Base-by-base conservation (phyloP, 1,284 basidiomycete genomes). In the Mrakiaceae sp. region DNA sequence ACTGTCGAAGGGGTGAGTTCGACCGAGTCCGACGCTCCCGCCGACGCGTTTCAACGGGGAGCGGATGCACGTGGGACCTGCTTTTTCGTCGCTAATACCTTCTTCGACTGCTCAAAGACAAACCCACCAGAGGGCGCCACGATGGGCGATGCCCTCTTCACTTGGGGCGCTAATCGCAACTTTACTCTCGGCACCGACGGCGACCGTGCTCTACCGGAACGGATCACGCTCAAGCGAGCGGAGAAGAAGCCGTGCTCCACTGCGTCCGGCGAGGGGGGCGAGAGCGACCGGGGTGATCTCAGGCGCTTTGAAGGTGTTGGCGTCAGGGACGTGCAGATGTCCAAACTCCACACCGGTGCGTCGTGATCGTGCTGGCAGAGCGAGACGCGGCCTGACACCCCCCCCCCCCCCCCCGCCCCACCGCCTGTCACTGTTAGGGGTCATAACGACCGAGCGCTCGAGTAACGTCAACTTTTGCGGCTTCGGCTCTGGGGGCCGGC, bases 81-180 rank as follows among this genome's bases (percentile, higher is more conserved):
- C 27, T 27, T 27, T 27, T 27, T 27, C 27, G 27, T 27, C 27
- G 27, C 27, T 27, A 27, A 27, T 27, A 27, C 2, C 27, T 27
- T 27, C 27, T 27, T 27, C 27, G 27, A 27, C 27, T 27, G 27
- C 27, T 85, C 84, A 1, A 82, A 84, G 72, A 89, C 89, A 3
- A 78, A 78, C 52, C 73, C 76, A 2, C 68, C 73, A 3, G 74
- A 78, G 11, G 74, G 72, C 3, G 72, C 72, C 16, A 71, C 75
- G 40, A 80, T 79, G 0, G 86, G 76, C 14, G 74, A 75, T 12
- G 81, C 96, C 63, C 77, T 98, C 11, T 88, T 85, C 70, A 90
- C 88, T 0, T 99, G 95, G 95, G 96, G 96, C 12, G 80, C 83
- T 12, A 98, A 98, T 73, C 82, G 80, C 68, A 94, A 94, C 75